Conservation (phyloP, 2,329 filamentous ascomycete genomes). For the Phyllosticta citribraziliensis region DNA sequence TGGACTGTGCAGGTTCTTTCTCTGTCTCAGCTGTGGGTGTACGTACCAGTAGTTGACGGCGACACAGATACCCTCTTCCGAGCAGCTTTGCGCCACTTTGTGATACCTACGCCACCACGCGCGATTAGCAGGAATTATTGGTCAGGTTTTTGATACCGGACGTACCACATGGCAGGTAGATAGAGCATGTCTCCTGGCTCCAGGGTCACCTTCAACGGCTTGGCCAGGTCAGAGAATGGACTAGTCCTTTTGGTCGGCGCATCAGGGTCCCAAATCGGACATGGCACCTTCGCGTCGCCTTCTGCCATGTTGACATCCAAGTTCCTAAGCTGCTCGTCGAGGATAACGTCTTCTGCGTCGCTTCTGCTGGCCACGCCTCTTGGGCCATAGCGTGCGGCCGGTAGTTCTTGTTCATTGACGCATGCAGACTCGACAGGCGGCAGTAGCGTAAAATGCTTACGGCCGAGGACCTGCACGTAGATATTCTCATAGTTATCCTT, state of each 20-base stretch:
- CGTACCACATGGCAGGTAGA: conserved; percentile 67
- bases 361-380: conserved; percentile 1
- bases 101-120: conserved; percentile 49
- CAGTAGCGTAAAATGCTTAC: conserved; percentile 65
- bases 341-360: not conserved
- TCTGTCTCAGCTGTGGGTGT: not conserved
- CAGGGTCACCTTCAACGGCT: conserved; percentile 57
- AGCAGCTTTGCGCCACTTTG: conserved; percentile 65
- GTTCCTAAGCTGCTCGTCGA: conserved; percentile 5
- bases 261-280: conserved; percentile 69
- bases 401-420: conserved; percentile 53
- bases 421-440: conserved; percentile 62
- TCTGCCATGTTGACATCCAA: conserved; percentile 25
- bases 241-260: conserved; percentile 41
- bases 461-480: conserved; percentile 64
- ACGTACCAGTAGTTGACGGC: conserved; percentile 65
- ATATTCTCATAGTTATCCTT: conserved; percentile 82
- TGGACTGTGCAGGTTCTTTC: not conserved
- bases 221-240: conserved; percentile 48
- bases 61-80: conserved; percentile 60
- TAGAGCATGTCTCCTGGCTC: conserved; percentile 72
- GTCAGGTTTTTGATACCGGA: not conserved
- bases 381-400: conserved; percentile 47
- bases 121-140: not conserved
- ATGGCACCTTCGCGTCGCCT: conserved; percentile 46